Conservation (phyloP, 75 land plant species). For the Pinus albicaulis region DNA sequence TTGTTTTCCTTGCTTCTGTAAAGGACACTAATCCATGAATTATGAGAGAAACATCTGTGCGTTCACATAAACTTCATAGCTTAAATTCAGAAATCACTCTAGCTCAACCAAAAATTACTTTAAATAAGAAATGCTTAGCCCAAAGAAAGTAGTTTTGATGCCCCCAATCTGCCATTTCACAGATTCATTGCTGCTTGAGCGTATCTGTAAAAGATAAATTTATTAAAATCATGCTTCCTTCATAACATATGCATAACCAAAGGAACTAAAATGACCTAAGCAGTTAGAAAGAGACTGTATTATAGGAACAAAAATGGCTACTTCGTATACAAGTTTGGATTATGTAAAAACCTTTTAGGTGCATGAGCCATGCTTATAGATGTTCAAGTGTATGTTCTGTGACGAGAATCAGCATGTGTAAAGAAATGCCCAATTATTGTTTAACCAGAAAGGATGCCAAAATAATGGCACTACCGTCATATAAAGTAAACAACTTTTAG, state of each 20-base stretch:
- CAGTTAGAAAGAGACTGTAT: neutral
- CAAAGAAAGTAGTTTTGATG: neutral
- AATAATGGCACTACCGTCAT: neutral
- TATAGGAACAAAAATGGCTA: too few species aligned
- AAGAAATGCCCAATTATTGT: neutral
- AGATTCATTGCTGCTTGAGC: neutral
- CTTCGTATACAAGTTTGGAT: neutral
- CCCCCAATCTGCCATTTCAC: neutral
- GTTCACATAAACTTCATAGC: neutral
- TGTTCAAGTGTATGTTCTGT: neutral
- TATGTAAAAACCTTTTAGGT: neutral
- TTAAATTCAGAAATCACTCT: neutral
- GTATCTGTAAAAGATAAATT: neutral
- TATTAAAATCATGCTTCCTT: neutral
- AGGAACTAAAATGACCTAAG: neutral
- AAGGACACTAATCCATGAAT: neutral
- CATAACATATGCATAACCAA: neutral
- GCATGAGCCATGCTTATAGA: neutral
- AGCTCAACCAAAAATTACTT: neutral
- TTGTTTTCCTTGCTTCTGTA: neutral
- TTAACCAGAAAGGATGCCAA: too few species aligned
- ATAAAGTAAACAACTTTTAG: too few species aligned
- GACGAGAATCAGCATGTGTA: neutral
- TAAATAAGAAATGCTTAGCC: neutral
- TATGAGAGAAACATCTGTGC: neutral